These are phyloP conservation scores for Fraxinus ornus DNA, from an alignment of 305 asterid species.

Conservation along the genomic window DNA sequence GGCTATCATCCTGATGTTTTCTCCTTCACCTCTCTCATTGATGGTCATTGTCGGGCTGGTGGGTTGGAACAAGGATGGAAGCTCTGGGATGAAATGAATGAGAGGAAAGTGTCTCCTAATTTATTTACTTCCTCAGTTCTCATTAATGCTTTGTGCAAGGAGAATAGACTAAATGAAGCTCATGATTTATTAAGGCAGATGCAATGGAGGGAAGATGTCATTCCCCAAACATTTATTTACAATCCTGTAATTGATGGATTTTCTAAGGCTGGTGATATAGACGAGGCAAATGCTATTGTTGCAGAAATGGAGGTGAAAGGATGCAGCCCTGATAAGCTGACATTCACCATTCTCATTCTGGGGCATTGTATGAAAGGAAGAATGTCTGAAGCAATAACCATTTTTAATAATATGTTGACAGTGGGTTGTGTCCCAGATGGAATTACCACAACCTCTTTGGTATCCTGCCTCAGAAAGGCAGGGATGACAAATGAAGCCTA, in stretches of 20 bases:
- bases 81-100: conserved; percentile 67
- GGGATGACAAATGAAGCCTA: conserved; percentile 78
- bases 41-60: conserved; percentile 67
- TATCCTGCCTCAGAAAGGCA: conserved; percentile 76
- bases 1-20: conserved; percentile 69
- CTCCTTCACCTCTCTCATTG: conserved; percentile 74
- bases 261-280: conserved; percentile 74
- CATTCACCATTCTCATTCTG: conserved; percentile 77
- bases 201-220: conserved; percentile 50
- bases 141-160: conserved; percentile 66
- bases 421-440: conserved; percentile 72
- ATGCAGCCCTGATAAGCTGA: conserved; percentile 71
- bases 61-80: conserved; percentile 59
- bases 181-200: conserved; percentile 59
- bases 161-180: conserved; percentile 74
- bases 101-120: conserved; percentile 57
- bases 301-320: conserved; percentile 78
- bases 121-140: conserved; percentile 63
- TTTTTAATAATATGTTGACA: conserved; percentile 65
- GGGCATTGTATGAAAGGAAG: conserved; percentile 98
- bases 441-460: conserved; percentile 48
- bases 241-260: conserved; percentile 87
- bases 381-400: conserved; percentile 63
- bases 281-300: conserved; percentile 65
- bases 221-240: conserved; percentile 68